phyloP scores from a whole-genome alignment of 2,329 filamentous ascomycete species.

The Aspergillus tubingensis region DNA sequence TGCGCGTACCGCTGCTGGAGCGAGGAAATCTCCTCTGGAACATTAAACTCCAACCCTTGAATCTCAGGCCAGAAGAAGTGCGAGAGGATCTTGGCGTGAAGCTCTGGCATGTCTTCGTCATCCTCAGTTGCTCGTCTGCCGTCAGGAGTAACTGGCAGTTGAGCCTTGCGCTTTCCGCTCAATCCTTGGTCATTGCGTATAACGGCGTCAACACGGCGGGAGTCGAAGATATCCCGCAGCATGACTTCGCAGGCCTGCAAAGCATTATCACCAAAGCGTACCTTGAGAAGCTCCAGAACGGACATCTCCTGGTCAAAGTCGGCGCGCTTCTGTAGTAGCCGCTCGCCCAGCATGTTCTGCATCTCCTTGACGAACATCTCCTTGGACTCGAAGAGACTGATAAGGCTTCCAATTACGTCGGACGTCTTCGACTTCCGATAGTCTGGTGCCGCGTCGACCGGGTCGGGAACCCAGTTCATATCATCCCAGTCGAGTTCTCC shows the following conservation, averaged over 20 bases:
- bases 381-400: slow-evolving; percentile 83
- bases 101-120: slow-evolving; percentile 45
- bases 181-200: slow-evolving; percentile 59
- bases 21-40: slow-evolving; percentile 48
- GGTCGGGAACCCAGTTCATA: slow-evolving; percentile 90
- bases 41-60: slow-evolving; percentile 54
- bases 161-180: slow-evolving; percentile 27
- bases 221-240: slow-evolving; percentile 90
- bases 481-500: slow-evolving; percentile 86
- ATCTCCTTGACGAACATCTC: slow-evolving; percentile 95
- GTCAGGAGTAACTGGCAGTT: slow-evolving; percentile 21
- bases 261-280: slow-evolving; percentile 80
- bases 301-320: slow-evolving; percentile 78
- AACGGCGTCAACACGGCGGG: slow-evolving; percentile 68
- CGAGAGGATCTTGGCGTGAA: slow-evolving; percentile 84
- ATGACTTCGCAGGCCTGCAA: slow-evolving; percentile 96
- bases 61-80: slow-evolving; percentile 91
- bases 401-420: slow-evolving; percentile 88
- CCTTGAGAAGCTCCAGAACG: slow-evolving; percentile 82
- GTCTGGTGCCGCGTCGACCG: slow-evolving; percentile 87
- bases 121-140: slow-evolving; percentile 19
- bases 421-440: slow-evolving; percentile 86
- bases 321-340: slow-evolving; percentile 66
- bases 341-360: slow-evolving; percentile 82
- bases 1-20: slow-evolving; percentile 71